These are phyloP conservation scores for Xylariaceae sp. DNA, from an alignment of 2,329 filamentous ascomycete species.

Conservation along the genomic window DNA sequence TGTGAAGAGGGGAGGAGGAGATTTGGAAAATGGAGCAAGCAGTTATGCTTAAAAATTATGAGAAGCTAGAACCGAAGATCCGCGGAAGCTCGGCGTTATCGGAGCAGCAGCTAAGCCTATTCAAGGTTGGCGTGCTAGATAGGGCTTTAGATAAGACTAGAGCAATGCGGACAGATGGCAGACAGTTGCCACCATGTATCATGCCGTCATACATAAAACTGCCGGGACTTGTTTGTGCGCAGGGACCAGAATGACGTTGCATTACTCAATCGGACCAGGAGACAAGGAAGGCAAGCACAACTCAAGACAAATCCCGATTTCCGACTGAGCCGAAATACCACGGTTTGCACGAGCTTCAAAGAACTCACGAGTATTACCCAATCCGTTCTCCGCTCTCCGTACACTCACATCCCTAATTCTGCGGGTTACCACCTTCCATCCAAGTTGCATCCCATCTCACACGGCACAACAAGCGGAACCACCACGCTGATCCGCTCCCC, in stretches of 20 bases:
- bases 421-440: too few relatives aligned
- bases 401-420: too few relatives aligned
- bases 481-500: too few relatives aligned
- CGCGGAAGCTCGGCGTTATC: slow-evolving; percentile 13
- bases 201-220: slow-evolving; percentile 19
- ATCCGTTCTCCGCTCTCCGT: too few relatives aligned
- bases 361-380: too few relatives aligned
- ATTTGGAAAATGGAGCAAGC: not conserved
- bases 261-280: not conserved
- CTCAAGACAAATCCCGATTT: not conserved
- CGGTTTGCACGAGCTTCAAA: too few relatives aligned
- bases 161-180: not conserved
- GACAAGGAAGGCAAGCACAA: slow-evolving; percentile 1
- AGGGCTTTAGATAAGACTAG: not conserved
- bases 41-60: slow-evolving; percentile 8
- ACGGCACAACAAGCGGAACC: too few relatives aligned
- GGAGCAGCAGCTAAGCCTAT: not conserved
- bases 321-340: slow-evolving; percentile 15
- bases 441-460: too few relatives aligned
- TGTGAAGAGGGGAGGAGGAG: slow-evolving; percentile 6
- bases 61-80: slow-evolving; percentile 13
- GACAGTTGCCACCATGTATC: slow-evolving; percentile 2
- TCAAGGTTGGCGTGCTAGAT: not conserved
- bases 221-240: slow-evolving; percentile 10
- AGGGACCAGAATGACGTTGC: slow-evolving; percentile 19